Evolutionary conservation across 2,329 filamentous ascomycete genomes (phyloP).

Genomic region (Zopfia rhizophila): DNA sequence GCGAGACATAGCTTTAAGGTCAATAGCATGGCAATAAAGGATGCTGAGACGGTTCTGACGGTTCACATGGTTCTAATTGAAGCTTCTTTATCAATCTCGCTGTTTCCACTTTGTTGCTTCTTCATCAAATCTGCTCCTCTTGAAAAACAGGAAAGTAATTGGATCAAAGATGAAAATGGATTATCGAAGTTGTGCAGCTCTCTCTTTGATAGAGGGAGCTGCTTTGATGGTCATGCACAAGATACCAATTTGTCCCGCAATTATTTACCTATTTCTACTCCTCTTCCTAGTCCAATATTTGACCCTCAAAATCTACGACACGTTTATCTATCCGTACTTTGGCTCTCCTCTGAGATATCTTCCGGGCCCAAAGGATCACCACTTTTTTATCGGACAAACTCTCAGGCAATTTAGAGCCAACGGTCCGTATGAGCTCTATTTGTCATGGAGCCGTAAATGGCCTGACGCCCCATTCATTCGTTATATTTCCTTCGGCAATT

Average conservation of each 20-base stretch:
- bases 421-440: conserved; percentile 18
- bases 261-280: conserved; percentile 8
- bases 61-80: too few relatives aligned
- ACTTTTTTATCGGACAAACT: conserved; percentile 22
- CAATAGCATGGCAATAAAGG: too few relatives aligned
- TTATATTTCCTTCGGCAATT: conserved; percentile 23
- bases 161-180: conserved; percentile 8
- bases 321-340: conserved; percentile 29
- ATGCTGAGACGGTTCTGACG: too few relatives aligned
- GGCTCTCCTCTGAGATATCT: conserved; percentile 26
- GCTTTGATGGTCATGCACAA: conserved; percentile 14
- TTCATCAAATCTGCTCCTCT: not conserved
- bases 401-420: conserved; percentile 23
- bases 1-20: too few relatives aligned
- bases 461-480: conserved; percentile 24
- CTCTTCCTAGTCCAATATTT: conserved; percentile 21
- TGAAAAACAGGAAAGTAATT: conserved; percentile 1
- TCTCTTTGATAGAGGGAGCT: conserved; percentile 17
- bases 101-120: too few relatives aligned
- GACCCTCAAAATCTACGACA: conserved; percentile 23
- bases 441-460: conserved; percentile 17
- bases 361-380: conserved; percentile 22
- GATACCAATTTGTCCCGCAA: not conserved
- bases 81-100: too few relatives aligned
- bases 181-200: conserved; percentile 17